Evolutionary conservation across 768 basidiomycete species (phyloP).

Genomic region (Lactarius indigo): DNA sequence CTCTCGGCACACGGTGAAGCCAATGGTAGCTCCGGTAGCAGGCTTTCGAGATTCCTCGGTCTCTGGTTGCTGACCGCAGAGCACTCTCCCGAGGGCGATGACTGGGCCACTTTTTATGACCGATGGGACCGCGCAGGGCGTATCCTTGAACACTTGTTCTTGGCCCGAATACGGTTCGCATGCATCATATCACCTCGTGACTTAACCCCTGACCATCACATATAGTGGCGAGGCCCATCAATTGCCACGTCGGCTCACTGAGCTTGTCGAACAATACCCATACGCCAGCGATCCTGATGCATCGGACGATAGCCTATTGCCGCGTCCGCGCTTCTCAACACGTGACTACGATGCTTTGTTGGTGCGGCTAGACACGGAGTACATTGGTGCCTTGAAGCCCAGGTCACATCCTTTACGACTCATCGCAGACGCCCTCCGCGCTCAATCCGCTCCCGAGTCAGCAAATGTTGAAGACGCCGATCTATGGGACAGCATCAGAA

Average conservation of each 20-base stretch:
- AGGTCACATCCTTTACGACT: conserved; percentile 55
- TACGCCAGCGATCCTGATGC: conserved; percentile 40
- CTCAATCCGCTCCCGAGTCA: conserved; percentile 31
- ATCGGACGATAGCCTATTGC: conserved; percentile 44
- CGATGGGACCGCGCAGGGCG: conserved; percentile 74
- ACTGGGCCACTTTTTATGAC: conserved; percentile 63
- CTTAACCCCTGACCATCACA: neutral
- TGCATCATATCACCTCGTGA: neutral
- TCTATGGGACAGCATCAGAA: conserved; percentile 56
- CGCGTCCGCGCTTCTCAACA: conserved; percentile 68
- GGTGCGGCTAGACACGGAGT: conserved; percentile 59
- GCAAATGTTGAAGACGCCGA: conserved; percentile 36
- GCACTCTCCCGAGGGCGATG: conserved; percentile 47
- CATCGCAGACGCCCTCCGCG: conserved; percentile 59
- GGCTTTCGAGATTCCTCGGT: conserved; percentile 68
- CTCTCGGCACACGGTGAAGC: conserved; percentile 69
- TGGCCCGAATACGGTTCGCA: conserved; percentile 64
- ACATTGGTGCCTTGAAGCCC: conserved; percentile 32
- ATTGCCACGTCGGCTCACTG: conserved; percentile 66
- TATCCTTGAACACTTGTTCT: conserved; percentile 72
- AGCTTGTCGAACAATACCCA: conserved; percentile 69
- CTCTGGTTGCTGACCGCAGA: conserved; percentile 63
- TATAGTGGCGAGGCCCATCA: conserved; percentile 58
- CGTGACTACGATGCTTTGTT: conserved; percentile 59
- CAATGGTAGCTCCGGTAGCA: conserved; percentile 75